phyloP scores from a whole-genome alignment of 306 rosid genomes.

The Quercus ilex region DNA sequence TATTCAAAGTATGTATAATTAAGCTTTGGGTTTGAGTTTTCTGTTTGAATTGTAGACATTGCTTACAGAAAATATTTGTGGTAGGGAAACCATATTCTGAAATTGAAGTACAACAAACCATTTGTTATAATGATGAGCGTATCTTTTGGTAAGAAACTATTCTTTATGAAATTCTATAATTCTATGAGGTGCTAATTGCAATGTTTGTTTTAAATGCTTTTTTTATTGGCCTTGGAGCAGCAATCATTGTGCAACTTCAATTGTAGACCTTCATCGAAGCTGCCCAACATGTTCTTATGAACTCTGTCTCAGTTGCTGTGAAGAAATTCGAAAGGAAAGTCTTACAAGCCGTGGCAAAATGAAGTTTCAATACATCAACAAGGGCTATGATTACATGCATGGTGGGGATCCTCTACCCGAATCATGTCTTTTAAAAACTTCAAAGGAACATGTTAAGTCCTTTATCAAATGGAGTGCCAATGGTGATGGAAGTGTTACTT shows the following conservation, averaged over 20 bases:
- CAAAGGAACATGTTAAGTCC: constrained; percentile 26
- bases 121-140: constrained; percentile 60
- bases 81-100: constrained; percentile 46
- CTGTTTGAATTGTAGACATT: constrained; percentile 10
- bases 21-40: constrained; percentile 22
- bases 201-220: background rate
- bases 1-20: constrained; percentile 47
- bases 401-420: constrained; percentile 60
- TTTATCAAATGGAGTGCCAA: constrained; percentile 44
- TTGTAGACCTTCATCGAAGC: constrained; percentile 68
- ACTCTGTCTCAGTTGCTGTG: constrained; percentile 72
- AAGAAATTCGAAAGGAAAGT: constrained; percentile 57
- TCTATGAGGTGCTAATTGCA: constrained; percentile 10
- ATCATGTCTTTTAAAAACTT: constrained; percentile 24
- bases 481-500: constrained; percentile 47
- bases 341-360: constrained; percentile 40
- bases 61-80: constrained; percentile 10
- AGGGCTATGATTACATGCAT: constrained; percentile 73
- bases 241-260: constrained; percentile 84
- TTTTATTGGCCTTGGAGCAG: constrained; percentile 40
- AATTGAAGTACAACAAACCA: constrained; percentile 47
- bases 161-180: constrained; percentile 4
- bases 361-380: constrained; percentile 55
- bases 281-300: constrained; percentile 69
- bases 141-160: constrained; percentile 61